These are phyloP conservation scores for Cladosporium cucumerinum DNA, from an alignment of 2,329 filamentous ascomycete species.

Conservation along the genomic window DNA sequence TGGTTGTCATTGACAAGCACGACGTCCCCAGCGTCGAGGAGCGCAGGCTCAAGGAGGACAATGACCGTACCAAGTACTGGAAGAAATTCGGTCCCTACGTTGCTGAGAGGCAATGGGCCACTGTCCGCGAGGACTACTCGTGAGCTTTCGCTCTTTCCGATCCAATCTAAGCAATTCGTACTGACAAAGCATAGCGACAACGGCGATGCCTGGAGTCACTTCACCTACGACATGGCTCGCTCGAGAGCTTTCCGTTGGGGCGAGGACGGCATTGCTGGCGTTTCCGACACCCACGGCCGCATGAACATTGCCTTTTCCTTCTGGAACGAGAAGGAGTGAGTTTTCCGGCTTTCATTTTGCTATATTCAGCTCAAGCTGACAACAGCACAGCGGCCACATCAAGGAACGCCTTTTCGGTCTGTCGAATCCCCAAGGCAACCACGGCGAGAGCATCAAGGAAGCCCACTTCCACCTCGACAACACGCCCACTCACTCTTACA, in stretches of 20 bases:
- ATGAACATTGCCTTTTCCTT: constrained; percentile 95
- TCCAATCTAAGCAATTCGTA: background rate
- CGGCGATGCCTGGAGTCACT: constrained; percentile 96
- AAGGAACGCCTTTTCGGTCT: constrained; percentile 94
- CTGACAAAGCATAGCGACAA: constrained; percentile 57
- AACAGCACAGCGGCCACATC: constrained; percentile 67
- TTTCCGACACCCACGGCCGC: constrained; percentile 85
- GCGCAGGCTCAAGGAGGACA: constrained; percentile 81
- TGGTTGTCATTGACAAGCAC: constrained; percentile 88
- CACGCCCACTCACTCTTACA: constrained; percentile 90
- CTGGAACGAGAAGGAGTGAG: constrained; percentile 95
- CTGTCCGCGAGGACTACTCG: constrained; percentile 72
- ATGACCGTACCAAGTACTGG: constrained; percentile 84
- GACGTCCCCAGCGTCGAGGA: constrained; percentile 89
- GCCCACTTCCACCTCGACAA: constrained; percentile 96
- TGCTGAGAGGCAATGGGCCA: constrained; percentile 92
- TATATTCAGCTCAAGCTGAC: background rate
- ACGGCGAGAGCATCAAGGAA: constrained; percentile 96
- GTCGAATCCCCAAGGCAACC: constrained; percentile 94
- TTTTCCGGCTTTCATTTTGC: constrained; percentile 16
- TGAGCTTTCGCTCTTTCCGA: constrained; percentile 40
- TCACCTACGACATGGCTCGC: constrained; percentile 86
- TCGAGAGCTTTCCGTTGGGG: constrained; percentile 91
- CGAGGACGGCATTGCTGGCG: constrained; percentile 93
- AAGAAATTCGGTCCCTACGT: constrained; percentile 98